A percentile compares a stretch with the other conserved stretches of the same genome.
phyloP scores from a whole-genome alignment of 192 early-diverging fungal species.

The Geranomyces variabilis region DNA sequence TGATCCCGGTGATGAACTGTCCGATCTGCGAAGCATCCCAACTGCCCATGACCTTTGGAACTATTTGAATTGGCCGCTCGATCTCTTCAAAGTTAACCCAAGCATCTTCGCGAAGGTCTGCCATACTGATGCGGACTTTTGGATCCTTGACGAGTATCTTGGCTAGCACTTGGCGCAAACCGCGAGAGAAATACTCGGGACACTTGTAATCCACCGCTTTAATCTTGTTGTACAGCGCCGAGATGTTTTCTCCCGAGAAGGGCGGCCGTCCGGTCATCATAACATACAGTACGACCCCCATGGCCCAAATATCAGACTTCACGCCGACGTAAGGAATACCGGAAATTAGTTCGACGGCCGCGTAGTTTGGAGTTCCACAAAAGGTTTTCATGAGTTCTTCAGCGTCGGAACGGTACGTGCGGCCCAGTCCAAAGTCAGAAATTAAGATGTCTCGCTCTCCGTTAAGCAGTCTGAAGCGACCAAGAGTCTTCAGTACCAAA shows the following conservation, averaged over 20 bases:
- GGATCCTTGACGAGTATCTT: conserved; percentile 64
- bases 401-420: conserved; percentile 48
- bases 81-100: conserved; percentile 67
- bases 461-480: conserved; percentile 42
- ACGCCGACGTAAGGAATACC: conserved; percentile 65
- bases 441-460: conserved; percentile 55
- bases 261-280: conserved; percentile 65
- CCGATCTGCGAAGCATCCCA: conserved; percentile 43
- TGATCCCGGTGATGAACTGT: conserved; percentile 56
- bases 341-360: conserved; percentile 64
- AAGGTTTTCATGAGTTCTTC: conserved; percentile 66
- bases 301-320: conserved; percentile 70
- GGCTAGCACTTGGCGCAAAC: conserved; percentile 52
- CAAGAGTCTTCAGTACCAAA: too few species aligned
- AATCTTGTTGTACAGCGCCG: conserved; percentile 60
- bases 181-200: conserved; percentile 61
- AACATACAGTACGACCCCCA: conserved; percentile 68
- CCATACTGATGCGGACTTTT: conserved; percentile 52
- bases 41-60: conserved; percentile 45
- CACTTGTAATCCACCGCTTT: conserved; percentile 62
- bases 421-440: conserved; percentile 65
- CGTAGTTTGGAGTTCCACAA: conserved; percentile 70
- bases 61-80: conserved; percentile 45
- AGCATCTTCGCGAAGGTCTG: conserved; percentile 52
- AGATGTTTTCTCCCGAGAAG: conserved; percentile 57